These are phyloP conservation scores for Tympanopsis confertula DNA, from an alignment of 2,329 filamentous ascomycete species.

Conservation along the genomic window DNA sequence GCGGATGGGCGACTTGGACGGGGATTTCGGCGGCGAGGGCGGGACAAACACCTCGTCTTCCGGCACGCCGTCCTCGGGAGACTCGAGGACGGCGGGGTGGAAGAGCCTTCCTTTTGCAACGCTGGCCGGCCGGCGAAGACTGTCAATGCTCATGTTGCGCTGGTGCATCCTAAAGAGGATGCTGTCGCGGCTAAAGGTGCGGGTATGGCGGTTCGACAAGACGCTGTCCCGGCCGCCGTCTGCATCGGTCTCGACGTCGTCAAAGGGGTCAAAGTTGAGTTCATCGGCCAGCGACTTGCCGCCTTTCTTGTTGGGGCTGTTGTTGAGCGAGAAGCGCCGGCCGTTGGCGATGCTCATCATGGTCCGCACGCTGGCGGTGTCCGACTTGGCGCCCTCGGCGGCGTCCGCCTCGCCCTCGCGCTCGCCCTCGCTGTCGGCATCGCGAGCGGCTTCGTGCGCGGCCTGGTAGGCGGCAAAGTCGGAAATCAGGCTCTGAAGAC, in stretches of 20 bases:
- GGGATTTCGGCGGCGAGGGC: constrained; percentile 7
- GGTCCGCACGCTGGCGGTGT: constrained; percentile 64
- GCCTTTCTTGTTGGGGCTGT: constrained; percentile 41
- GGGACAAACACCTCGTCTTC: constrained; percentile 34
- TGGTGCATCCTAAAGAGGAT: constrained; percentile 34
- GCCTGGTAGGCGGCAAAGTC: constrained; percentile 67
- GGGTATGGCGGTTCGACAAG: constrained; percentile 37
- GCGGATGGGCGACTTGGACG: constrained; percentile 20
- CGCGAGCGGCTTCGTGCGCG: constrained; percentile 28
- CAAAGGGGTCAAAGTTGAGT: constrained; percentile 74
- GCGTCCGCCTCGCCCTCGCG: constrained; percentile 51
- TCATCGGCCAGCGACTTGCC: constrained; percentile 82
- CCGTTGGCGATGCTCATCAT: constrained; percentile 62
- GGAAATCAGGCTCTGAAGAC: constrained; percentile 72
- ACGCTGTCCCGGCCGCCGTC: constrained; percentile 57
- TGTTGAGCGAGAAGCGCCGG: constrained; percentile 63
- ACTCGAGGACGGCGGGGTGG: constrained; percentile 40
- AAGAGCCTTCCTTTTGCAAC: constrained; percentile 38
- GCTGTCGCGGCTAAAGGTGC: constrained; percentile 47
- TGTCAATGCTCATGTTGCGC: constrained; percentile 47
- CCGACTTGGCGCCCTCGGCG: constrained; percentile 49
- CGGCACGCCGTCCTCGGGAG: constrained; percentile 36
- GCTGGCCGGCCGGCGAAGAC: constrained; percentile 41
- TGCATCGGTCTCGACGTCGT: constrained; percentile 57
- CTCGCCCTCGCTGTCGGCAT: constrained; percentile 19